Percentiles rank a stretch among this genome's conserved stretches.
phyloP scores from a whole-genome alignment of 176 grass and related monocot genomes.

The Aegilops tauschii region DNA sequence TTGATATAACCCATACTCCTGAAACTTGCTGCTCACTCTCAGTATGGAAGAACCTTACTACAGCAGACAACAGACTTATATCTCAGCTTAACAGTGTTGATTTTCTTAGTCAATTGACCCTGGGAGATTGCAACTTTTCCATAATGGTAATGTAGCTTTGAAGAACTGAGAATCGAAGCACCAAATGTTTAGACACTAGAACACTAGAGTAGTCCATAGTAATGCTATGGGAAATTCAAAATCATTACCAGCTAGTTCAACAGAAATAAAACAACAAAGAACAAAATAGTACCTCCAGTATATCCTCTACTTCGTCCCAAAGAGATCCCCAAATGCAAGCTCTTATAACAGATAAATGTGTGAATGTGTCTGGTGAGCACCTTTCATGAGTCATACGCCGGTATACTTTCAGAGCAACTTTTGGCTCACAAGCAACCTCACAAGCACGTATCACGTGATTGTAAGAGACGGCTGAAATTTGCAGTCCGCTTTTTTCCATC shows the following conservation, averaged over 20 bases:
- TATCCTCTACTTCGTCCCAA: slow-evolving; percentile 78
- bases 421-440: slow-evolving; percentile 64
- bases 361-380: slow-evolving; percentile 74
- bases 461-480: slow-evolving; percentile 65
- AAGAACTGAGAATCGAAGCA: background rate
- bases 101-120: background rate
- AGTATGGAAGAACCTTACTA: background rate
- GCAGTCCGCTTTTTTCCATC: slow-evolving; percentile 71
- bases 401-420: slow-evolving; percentile 78
- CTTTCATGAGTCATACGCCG: slow-evolving; percentile 54
- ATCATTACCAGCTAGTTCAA: background rate
- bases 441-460: slow-evolving; percentile 91
- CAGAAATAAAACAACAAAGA: slow-evolving; percentile 8
- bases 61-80: background rate
- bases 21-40: background rate
- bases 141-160: background rate
- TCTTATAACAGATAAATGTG: slow-evolving; percentile 78
- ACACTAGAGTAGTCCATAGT: background rate
- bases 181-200: background rate
- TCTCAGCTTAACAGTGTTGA: background rate
- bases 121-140: background rate
- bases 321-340: slow-evolving; percentile 86
- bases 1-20: background rate
- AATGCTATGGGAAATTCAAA: background rate
- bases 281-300: slow-evolving; percentile 59